Evolutionary conservation across 75 land plant species (phyloP).

Genomic region (Larix kaempferi): DNA sequence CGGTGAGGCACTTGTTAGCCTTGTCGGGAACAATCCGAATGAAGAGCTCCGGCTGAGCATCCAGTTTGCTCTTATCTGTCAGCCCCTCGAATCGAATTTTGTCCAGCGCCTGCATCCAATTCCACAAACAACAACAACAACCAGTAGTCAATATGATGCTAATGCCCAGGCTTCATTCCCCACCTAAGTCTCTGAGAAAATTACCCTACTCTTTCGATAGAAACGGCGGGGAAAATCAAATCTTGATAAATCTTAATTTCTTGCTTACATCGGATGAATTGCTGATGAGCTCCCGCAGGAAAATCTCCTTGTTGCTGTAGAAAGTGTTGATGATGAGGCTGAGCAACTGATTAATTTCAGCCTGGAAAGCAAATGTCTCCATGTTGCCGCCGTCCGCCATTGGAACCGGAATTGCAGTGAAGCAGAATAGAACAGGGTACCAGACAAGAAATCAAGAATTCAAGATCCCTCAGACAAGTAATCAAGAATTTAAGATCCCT

Average conservation of each 20-base stretch:
- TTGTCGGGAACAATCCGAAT: conserved; percentile 68
- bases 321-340: conserved; percentile 64
- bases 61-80: conserved; percentile 74
- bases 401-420: too few species aligned
- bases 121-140: background rate
- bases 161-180: conserved; percentile 8
- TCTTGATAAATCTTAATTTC: too few species aligned
- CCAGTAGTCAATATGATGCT: too few species aligned
- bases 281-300: conserved; percentile 65
- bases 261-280: conserved; percentile 68
- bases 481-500: too few species aligned
- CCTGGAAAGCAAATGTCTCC: too few species aligned
- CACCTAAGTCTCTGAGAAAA: background rate
- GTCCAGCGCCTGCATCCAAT: conserved; percentile 44
- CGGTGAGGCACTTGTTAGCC: conserved; percentile 59
- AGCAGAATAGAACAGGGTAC: too few species aligned
- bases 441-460: too few species aligned
- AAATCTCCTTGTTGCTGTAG: conserved; percentile 80
- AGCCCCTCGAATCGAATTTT: conserved; percentile 69
- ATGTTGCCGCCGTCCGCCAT: conserved; percentile 7
- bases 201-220: background rate
- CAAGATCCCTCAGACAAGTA: too few species aligned
- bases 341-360: conserved; percentile 64
- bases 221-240: background rate
- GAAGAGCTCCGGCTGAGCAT: conserved; percentile 73